Percentiles rank a stretch among this genome's conserved stretches.
phyloP scores from a whole-genome alignment of 768 basidiomycete genomes.

The Steccherinum ochraceum region DNA sequence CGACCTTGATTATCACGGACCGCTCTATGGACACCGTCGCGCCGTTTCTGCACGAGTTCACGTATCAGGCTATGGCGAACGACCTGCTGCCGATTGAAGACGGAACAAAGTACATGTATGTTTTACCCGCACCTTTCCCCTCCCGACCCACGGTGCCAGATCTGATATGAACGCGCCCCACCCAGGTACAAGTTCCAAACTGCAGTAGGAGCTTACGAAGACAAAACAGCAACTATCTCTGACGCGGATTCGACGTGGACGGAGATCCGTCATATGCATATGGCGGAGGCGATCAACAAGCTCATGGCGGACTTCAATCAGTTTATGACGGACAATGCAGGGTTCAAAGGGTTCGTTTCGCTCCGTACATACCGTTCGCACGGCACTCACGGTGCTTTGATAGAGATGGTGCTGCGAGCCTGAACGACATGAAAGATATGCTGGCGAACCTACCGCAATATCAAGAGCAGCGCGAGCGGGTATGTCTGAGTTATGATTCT shows the following conservation, averaged over 20 bases:
- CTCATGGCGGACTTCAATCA: slow-evolving; percentile 94
- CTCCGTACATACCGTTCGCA: too few species aligned
- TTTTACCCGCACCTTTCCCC: too few species aligned
- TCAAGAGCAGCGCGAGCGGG: slow-evolving; percentile 93
- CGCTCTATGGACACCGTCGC: slow-evolving; percentile 92
- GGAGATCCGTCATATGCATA: slow-evolving; percentile 92
- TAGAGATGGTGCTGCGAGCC: slow-evolving; percentile 74
- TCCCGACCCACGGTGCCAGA: too few species aligned
- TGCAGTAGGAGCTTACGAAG: slow-evolving; percentile 77
- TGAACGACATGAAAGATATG: slow-evolving; percentile 99
- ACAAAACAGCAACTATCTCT: slow-evolving; percentile 79
- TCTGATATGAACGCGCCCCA: neutral
- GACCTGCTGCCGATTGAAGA: slow-evolving; percentile 87
- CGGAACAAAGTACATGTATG: slow-evolving; percentile 82
- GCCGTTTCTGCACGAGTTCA: slow-evolving; percentile 94
- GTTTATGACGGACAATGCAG: slow-evolving; percentile 91
- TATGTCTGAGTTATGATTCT: slow-evolving; percentile 18
- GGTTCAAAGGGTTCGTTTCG: slow-evolving; percentile 73
- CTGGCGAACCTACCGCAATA: slow-evolving; percentile 91
- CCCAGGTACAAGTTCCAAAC: slow-evolving; percentile 90
- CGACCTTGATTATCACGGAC: slow-evolving; percentile 87
- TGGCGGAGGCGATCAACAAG: slow-evolving; percentile 97
- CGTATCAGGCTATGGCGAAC: slow-evolving; percentile 98
- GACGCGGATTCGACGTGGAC: slow-evolving; percentile 91
- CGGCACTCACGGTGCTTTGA: neutral